Evolutionary conservation across 768 basidiomycete species (phyloP), one percentile per base, ranked within the genome.

Genomic region (Suillus spraguei): DNA sequence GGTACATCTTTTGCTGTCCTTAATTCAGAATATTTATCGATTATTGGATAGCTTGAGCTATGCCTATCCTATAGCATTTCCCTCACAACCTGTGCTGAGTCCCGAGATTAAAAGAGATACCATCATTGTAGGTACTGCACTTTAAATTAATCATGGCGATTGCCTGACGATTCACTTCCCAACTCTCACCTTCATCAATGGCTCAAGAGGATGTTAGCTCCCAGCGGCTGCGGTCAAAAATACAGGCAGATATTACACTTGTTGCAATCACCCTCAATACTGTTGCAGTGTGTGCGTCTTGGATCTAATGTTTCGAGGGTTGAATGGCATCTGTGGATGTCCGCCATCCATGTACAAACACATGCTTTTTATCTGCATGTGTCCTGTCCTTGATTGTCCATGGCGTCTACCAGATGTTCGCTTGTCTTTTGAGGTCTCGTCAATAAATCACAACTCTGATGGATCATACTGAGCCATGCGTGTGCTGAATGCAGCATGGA

Each of bases 51-150:
- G 79, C 62, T 85, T 79, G 79, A 71, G 81, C 33, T 84, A 83
- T 82, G 75, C 82, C 14, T 85, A 85, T 63, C 82, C 80, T 28
- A 80, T 83, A 63, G 2, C 5, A 49, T 49, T 13, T 28, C 28
- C 9, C 50, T 52, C 28, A 52, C 28, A 32, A 52, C 32, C 28
- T 5, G 50, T 28, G 28, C 28, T 17, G 7, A 28, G 9, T 7
- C 4, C 4, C 5, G 32, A 52, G 8, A 52, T 52, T 32, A 52
- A 52, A 50, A 32, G 28, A 52, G 8, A 52, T 52, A 52, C 28
- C 16, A 16, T 28, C 16, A 54, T 35, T 14, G 54, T 55, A n/a
- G 24, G 54, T 36, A 22, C n/a, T 10, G 16, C 54, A 4, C 28
- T 38, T 39, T 24, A 22, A 56, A 39, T 56, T 38, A 2, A 38